phyloP scores from a whole-genome alignment of 495 filamentous ascomycete species.

The Penicillium paxilli region DNA sequence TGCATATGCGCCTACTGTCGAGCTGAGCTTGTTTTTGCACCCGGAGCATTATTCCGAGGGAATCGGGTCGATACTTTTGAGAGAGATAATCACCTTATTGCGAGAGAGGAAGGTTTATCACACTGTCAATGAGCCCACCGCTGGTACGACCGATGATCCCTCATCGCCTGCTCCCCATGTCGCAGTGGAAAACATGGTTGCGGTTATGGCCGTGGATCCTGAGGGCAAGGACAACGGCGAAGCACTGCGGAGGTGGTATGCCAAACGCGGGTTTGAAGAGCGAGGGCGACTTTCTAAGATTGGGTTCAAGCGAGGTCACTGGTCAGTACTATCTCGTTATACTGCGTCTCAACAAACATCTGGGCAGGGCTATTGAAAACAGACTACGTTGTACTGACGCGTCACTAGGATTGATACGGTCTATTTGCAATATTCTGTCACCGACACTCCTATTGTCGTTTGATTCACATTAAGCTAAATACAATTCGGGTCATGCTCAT shows the following conservation, averaged over 20 bases:
- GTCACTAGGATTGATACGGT: constrained; percentile 20
- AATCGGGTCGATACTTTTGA: constrained; percentile 20
- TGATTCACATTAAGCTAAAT: neutral
- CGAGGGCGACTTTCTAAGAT: constrained; percentile 25
- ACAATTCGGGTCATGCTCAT: neutral
- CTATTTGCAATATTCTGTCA: constrained; percentile 15
- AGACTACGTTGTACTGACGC: neutral
- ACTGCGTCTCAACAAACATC: too few species aligned
- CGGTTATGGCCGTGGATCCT: constrained; percentile 29
- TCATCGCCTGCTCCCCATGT: neutral
- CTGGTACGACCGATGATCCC: constrained; percentile 1
- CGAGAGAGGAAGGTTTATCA: constrained; percentile 3
- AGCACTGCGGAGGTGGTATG: constrained; percentile 23
- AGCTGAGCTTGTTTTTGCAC: constrained; percentile 30
- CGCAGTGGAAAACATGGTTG: constrained; percentile 25
- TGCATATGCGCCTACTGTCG: constrained; percentile 32
- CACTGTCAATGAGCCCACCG: neutral
- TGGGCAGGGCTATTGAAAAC: too few species aligned
- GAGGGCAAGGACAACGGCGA: constrained; percentile 21
- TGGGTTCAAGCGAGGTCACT: constrained; percentile 21
- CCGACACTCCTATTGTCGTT: neutral
- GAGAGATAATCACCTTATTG: constrained; percentile 7
- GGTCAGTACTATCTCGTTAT: constrained; percentile 5
- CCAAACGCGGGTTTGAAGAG: constrained; percentile 25
- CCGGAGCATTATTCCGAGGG: constrained; percentile 17